phyloP scores from a whole-genome alignment of 2,329 filamentous ascomycete genomes.

The Claviceps purpurea region DNA sequence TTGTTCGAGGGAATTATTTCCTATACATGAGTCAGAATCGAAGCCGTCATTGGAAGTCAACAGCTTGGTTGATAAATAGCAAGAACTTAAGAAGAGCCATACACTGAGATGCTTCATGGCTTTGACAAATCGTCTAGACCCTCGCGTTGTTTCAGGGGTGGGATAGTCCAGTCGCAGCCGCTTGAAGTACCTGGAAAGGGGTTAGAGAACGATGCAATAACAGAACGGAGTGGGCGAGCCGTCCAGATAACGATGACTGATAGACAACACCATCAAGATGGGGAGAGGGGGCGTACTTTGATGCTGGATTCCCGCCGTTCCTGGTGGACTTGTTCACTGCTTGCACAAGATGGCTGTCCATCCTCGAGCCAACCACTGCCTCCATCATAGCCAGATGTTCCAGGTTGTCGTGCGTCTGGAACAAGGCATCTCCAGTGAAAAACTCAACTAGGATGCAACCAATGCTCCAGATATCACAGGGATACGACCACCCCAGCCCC shows the following conservation, averaged over 20 bases:
- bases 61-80: background rate
- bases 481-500: conserved; percentile 57
- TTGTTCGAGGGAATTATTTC: conserved; percentile 43
- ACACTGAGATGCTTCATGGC: conserved; percentile 58
- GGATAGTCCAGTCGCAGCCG: conserved; percentile 53
- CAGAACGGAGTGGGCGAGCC: background rate
- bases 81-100: conserved; percentile 15
- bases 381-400: conserved; percentile 70
- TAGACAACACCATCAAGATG: background rate
- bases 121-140: conserved; percentile 53
- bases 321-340: conserved; percentile 34
- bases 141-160: conserved; percentile 46
- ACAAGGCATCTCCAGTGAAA: conserved; percentile 57
- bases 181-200: conserved; percentile 46
- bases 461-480: conserved; percentile 63
- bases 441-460: conserved; percentile 61
- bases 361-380: conserved; percentile 45
- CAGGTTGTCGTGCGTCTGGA: conserved; percentile 60
- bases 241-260: background rate
- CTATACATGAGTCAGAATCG: background rate
- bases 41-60: background rate
- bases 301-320: conserved; percentile 45
- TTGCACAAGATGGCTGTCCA: conserved; percentile 45
- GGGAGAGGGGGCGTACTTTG: conserved; percentile 36
- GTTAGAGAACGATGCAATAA: background rate